phyloP scores from a whole-genome alignment of 306 rosid genomes.

The Comarum palustre region DNA sequence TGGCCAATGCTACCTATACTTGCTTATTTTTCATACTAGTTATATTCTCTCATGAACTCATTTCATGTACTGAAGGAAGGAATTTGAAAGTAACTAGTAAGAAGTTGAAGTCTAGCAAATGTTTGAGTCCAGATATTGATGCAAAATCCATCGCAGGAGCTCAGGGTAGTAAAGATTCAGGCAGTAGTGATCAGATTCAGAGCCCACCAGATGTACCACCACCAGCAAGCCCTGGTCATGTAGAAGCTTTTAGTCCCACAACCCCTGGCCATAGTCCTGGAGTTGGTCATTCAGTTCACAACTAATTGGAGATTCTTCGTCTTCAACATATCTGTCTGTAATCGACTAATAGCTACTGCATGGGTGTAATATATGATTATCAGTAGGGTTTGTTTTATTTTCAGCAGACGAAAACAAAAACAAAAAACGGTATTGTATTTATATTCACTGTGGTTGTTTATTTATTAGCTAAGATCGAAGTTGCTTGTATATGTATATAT shows the following conservation, averaged over 20 bases:
- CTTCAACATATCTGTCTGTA: neutral
- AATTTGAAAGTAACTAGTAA: conserved; percentile 31
- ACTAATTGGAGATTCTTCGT: conserved; percentile 11
- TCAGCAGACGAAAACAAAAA: neutral
- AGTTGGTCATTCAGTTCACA: conserved; percentile 60
- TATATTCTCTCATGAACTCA: conserved; percentile 44
- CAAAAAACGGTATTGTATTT: neutral
- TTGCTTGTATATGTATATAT: conserved; percentile 2
- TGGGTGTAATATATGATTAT: neutral
- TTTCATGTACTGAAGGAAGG: conserved; percentile 47
- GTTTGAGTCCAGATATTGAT: neutral
- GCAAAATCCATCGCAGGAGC: conserved; percentile 4
- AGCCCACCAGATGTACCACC: neutral
- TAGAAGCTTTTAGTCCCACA: conserved; percentile 65
- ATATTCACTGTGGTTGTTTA: neutral
- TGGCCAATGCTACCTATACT: conserved; percentile 45
- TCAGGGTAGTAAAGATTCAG: neutral
- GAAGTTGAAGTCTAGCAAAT: conserved; percentile 17
- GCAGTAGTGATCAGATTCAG: neutral
- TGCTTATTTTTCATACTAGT: conserved; percentile 40
- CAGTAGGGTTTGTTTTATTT: neutral
- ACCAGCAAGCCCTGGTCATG: conserved; percentile 27
- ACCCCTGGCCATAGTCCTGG: conserved; percentile 80
- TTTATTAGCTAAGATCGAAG: neutral
- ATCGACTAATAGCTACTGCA: no score